Evolutionary conservation across 805 yeast species (phyloP), one percentile per base, ranked within the genome.

Genomic region (Wickerhamomyces alni): DNA sequence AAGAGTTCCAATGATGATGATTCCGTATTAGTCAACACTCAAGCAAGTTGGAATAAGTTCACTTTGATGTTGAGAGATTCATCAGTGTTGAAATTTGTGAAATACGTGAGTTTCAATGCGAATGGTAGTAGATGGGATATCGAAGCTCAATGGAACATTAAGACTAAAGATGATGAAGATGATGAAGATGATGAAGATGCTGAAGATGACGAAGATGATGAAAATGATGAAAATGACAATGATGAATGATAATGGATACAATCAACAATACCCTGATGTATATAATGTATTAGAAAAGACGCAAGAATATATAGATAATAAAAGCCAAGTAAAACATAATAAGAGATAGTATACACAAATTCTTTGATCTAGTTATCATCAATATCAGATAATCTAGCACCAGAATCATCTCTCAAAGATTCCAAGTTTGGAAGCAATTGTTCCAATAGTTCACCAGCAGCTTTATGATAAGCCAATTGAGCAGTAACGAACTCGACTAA

Each of bases 71-170:
- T 85, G 47, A 70, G 97, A 53, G 98, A 93, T 56, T 78, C 83
- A 8, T 75, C 80, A 36, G 89, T 91, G n/a, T 66, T 94, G 63
- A 84, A 89, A 59, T 93, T 93, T 61, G 80, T 93, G 51, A 93
- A 93, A 59, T 93, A 93, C 52, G 91, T 91, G 16, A 85, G 96
- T 54, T 77, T 76, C 60, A 77, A 77, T 45, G 96, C 98, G 6
- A 79, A 80, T 43, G 95, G 97, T 1, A 80, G 93, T 30, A 72
- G 99, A 57, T 93, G 96, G 96, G 99, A 93, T 57, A 67, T 93
- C 30, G 69, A 71, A 26, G 77, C 82, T 40, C 83, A 82, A 52
- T 91, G 95, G 93, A 80, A 77, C 48, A 82, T 86, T 22, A 74
- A 69, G 45, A 67, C 66, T 21, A 67, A 55, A 5, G 78, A 48